Evolutionary conservation across 495 filamentous ascomycete genomes (phyloP), one percentile per base, ranked within the genome.

Genomic region (Xylaria telfairii): DNA sequence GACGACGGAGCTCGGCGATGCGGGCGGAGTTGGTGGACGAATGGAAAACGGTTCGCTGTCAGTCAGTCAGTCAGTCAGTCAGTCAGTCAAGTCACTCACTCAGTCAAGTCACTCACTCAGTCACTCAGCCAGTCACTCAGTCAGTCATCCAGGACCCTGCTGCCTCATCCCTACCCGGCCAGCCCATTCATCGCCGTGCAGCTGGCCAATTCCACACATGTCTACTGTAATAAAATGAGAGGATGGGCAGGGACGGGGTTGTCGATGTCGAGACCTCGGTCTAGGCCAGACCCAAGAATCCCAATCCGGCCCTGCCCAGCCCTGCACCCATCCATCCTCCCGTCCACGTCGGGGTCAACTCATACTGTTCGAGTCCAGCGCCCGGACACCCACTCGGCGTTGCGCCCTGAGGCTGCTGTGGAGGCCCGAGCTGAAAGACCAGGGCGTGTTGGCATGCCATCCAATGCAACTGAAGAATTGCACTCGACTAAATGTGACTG

Each of bases 351-450:
- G 62, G 44, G 41, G 60, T 63, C 13, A 62, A 30, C 26, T 19
- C 46, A 46, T 63, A 19, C 56, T 21, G 10, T 2, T 3, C 24
- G 13, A 34, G 28, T 34, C 26, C 53, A 32, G 34, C 28, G 30
- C 53, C 13, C 30, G 32, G 28, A 57, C 32, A 21, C n/a, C n/a
- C 30, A 17, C 32, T 17, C 54, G 34, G 19, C 28, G 28, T 57
- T 37, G 54, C 34, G 32, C 54, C 54, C 66, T 60, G 56, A 68
- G 54, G 54, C 56, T 68, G 54, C 56, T 68, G 51, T 44, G 54
- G 32, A 34, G 66, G 30, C 39, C 66, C 21, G 56, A 61, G 66
- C 66, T 61, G 66, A 68, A 41, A 61, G 53, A 42, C 51, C 37
- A 30, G 51, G 64, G 24, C 41, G 49, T 53, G 64, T 41, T 54